Evolutionary conservation across 352 stramenopile species (phyloP), one percentile per base, ranked within the genome.

Genomic region (Phytophthora quininea): DNA sequence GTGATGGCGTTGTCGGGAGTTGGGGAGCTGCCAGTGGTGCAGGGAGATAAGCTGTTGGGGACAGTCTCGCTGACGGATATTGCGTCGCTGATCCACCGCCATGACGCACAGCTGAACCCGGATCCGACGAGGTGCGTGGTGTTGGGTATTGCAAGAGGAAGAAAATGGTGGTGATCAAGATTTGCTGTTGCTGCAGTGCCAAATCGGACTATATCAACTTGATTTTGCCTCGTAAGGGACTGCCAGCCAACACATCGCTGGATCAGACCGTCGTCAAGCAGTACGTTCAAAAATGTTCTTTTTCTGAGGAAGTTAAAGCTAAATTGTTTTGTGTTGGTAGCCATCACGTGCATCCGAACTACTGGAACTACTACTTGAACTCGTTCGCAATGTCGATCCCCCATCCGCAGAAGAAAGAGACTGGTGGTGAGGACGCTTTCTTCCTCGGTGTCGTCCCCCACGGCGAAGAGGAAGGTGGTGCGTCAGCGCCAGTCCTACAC

Each of bases 391-490:
- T 91, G 83, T 91, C 82, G 19, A 91, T 93, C 46, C 86, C 86
- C 4, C 86, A 93, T 54, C 86, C 82, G 11, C 74, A 76, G n/a
- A 92, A 93, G 68, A 86, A 84, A 33, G 71, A 82, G 1, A 89
- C 84, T 14, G 79, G 81, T 8, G 82, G 92, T 47, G 96, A 99
- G 77, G 97, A 99, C 75, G 92, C 97, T 15, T 91, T 97, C 73
- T 99, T 98, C 77, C 67, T 98, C 5, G 84, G 89, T n/a, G 79
- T 84, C 0, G 69, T 96, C 6, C 75, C 71, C 0, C 62, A 73
- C 30, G 58, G 52, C 27, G 55, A 83, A 48, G 64, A 88, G 12
- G 77, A 86, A 51, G 82, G 82, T 33, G 77, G 82, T 42, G 50
- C 57, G 33, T 58, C 59, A 54, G 56, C 71, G 35, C 55, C 35